Percentiles rank a stretch among this genome's conserved stretches.
phyloP scores from a whole-genome alignment of 2,329 filamentous ascomycete species.

The Coleophoma crateriformis region DNA sequence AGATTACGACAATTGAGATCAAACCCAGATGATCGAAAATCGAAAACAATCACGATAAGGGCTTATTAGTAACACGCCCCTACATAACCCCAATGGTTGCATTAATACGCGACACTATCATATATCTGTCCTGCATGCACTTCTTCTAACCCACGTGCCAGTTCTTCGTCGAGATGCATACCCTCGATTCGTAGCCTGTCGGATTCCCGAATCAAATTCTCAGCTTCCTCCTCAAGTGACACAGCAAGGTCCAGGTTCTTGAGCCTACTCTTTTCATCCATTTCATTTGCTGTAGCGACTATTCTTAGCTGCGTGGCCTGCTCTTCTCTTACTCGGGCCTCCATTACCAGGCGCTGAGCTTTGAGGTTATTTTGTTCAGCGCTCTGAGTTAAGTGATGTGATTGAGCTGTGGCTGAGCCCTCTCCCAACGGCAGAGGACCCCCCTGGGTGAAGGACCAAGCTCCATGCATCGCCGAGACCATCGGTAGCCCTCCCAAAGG shows the following conservation, averaged over 20 bases:
- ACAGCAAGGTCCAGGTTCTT: slow-evolving; percentile 11
- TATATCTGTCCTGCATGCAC: too few species aligned
- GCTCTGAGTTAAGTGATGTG: slow-evolving; percentile 4
- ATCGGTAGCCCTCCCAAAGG: too few species aligned
- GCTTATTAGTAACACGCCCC: too few species aligned
- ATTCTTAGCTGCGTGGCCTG: slow-evolving; percentile 8
- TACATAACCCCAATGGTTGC: too few species aligned
- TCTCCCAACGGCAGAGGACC: slow-evolving; percentile 3
- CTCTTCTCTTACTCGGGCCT: slow-evolving; percentile 12
- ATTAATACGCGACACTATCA: too few species aligned
- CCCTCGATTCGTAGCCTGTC: slow-evolving; percentile 19
- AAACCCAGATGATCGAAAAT: too few species aligned
- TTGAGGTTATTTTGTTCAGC: slow-evolving; percentile 15
- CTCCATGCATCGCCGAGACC: not conserved
- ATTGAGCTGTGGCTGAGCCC: not conserved
- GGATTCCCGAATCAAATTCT: slow-evolving; percentile 14
- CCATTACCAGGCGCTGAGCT: slow-evolving; percentile 10
- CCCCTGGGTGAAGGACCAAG: slow-evolving; percentile 13
- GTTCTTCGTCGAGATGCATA: slow-evolving; percentile 16
- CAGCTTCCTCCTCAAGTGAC: slow-evolving; percentile 16
- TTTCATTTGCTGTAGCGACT: slow-evolving; percentile 1
- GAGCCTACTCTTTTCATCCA: slow-evolving; percentile 10
- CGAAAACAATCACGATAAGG: too few species aligned
- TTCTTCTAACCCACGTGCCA: slow-evolving; percentile 18
- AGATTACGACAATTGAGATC: too few species aligned